Conservation (phyloP, 805 yeast species). For the Yarrowia sp. region DNA sequence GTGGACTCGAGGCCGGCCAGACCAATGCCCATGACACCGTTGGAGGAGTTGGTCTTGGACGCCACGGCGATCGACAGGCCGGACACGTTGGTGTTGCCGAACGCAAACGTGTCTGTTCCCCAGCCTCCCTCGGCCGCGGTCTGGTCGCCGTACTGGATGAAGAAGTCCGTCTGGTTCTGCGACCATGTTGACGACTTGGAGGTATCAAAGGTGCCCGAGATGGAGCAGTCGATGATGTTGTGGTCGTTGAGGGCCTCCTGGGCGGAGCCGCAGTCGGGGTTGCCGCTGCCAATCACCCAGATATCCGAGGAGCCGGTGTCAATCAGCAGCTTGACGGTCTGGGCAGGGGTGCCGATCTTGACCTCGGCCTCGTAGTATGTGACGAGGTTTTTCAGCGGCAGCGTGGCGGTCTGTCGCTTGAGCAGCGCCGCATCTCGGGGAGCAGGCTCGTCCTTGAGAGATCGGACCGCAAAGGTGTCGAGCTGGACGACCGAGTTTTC, state of each 20-base stretch:
- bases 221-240: constrained; percentile 43
- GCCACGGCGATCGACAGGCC: constrained; percentile 78
- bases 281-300: constrained; percentile 55
- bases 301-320: constrained; percentile 77
- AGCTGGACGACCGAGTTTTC: constrained; percentile 30
- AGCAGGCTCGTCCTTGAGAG: constrained; percentile 12
- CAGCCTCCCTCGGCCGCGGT: constrained; percentile 62
- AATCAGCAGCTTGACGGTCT: constrained; percentile 59
- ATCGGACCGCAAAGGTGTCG: constrained; percentile 9
- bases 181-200: constrained; percentile 46
- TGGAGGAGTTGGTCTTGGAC: constrained; percentile 63
- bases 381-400: constrained; percentile 39
- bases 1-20: constrained; percentile 49
- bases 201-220: constrained; percentile 48
- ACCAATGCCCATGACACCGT: constrained; percentile 59
- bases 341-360: constrained; percentile 62
- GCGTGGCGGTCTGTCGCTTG: constrained; percentile 22
- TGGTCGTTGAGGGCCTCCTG: not conserved
- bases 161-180: constrained; percentile 43
- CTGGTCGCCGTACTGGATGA: constrained; percentile 53
- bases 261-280: constrained; percentile 27
- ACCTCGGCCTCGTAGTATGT: constrained; percentile 42
- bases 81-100: constrained; percentile 59
- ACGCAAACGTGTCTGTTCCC: constrained; percentile 66
- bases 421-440: constrained; percentile 16